Conservation (phyloP, 345 rosid species). For the Pseudoturritis turrita region DNA sequence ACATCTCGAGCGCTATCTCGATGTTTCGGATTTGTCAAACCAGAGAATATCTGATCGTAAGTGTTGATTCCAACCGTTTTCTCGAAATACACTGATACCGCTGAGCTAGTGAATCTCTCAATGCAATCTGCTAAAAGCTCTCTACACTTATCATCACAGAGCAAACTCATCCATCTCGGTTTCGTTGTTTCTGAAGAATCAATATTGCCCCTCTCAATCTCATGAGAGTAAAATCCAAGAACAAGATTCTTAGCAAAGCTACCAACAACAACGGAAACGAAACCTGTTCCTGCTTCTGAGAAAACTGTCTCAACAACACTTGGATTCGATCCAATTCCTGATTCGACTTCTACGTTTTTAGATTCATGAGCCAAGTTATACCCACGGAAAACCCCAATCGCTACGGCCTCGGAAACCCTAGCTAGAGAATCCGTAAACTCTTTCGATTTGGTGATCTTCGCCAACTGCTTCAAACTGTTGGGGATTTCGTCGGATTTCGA, state of each 20-base stretch:
- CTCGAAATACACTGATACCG: slow-evolving; percentile 78
- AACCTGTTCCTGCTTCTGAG: slow-evolving; percentile 69
- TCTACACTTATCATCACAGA: slow-evolving; percentile 53
- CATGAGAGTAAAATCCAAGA: slow-evolving; percentile 56
- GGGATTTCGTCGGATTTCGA: slow-evolving; percentile 81
- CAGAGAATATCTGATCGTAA: slow-evolving; percentile 75
- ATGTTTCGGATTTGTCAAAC: slow-evolving; percentile 86
- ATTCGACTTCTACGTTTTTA: background rate
- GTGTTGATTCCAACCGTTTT: slow-evolving; percentile 64
- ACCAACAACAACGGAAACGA: slow-evolving; percentile 81
- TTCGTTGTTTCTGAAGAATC: background rate
- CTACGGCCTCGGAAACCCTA: slow-evolving; percentile 56
- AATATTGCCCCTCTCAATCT: background rate
- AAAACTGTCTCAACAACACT: slow-evolving; percentile 53
- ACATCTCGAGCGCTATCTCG: slow-evolving; percentile 51
- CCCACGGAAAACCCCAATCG: slow-evolving; percentile 62
- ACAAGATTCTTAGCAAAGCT: slow-evolving; percentile 87
- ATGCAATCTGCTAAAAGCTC: slow-evolving; percentile 76
- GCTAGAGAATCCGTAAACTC: slow-evolving; percentile 60
- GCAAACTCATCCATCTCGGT: slow-evolving; percentile 53
- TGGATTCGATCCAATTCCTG: slow-evolving; percentile 16
- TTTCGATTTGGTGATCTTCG: slow-evolving; percentile 63
- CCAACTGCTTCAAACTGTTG: slow-evolving; percentile 69
- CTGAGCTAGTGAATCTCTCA: slow-evolving; percentile 72
- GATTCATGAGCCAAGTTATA: slow-evolving; percentile 27